Base-by-base conservation (phyloP, 805 yeast species). In the Candida alai region DNA sequence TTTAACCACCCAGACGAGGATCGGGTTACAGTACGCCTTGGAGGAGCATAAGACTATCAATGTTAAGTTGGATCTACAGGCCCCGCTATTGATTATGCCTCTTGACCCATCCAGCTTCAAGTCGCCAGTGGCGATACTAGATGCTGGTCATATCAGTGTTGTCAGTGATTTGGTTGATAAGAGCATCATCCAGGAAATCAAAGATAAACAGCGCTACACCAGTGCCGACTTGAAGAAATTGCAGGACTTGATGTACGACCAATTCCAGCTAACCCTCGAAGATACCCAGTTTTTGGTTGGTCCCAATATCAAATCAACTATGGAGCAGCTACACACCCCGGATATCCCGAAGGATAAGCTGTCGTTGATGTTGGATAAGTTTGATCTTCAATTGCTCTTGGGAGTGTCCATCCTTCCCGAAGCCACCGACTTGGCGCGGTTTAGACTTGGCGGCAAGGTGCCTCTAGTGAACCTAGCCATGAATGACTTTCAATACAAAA, bases 61-160 rank as follows among this genome's bases (percentile, higher is more conserved):
- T 50, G 74, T 88, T 17, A 78, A 84, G 48, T 72, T 93, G 41
- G 97, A 94, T 58, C 66, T 94, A 28, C 96, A 89, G 51, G 95
- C 97, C 0, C 99, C 99, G 0, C 65, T 93, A 44, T 78, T 94
- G 15, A 82, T 90, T 6, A 48, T 93, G 12, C 98, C 98, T 0
- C 65, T 87, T 20, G 85, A 87, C 49, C 84, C 95, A 0, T 70
- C 76, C 9, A 76, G 75, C 43, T 80, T 86, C 78, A 70, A 80
- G 25, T 79, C 97, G 0, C 94, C 97, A 0, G 95, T 95, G 44
- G 85, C 89, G 3, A 76, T 93, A 13, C 68, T 93, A 35, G 97
- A 93, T 68, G 96, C 97, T 6, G 99, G 99, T 51, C 96, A 90
- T 56, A 81, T 94, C 16, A 80, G 87, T 43, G 77, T 93, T 11